phyloP scores from a whole-genome alignment of 257 asterid genomes.

The Solanum bukasovii region DNA sequence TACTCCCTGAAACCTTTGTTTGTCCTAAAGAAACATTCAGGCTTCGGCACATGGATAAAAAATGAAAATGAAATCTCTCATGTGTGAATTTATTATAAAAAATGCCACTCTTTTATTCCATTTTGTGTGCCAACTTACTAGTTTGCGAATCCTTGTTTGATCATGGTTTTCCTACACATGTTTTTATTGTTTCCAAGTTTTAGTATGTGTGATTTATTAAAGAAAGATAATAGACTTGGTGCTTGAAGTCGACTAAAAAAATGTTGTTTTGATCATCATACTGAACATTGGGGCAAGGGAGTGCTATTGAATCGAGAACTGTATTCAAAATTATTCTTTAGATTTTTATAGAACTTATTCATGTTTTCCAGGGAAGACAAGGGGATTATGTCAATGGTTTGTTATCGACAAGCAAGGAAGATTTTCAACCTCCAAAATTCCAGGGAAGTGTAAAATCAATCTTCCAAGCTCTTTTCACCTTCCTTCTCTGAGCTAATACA shows the following conservation, averaged over 20 bases:
- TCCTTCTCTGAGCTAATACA: slow-evolving; percentile 34
- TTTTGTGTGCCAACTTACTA: not conserved
- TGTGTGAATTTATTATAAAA: not conserved
- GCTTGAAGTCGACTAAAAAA: not conserved
- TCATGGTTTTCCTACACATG: not conserved
- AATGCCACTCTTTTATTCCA: not conserved
- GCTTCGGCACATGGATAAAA: not conserved
- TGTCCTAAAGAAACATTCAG: not conserved
- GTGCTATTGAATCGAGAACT: not conserved
- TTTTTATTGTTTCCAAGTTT: not conserved
- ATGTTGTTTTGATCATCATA: not conserved
- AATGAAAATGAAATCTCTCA: not conserved
- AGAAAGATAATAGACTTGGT: not conserved
- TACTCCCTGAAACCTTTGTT: not conserved
- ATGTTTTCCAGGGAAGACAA: slow-evolving; percentile 45
- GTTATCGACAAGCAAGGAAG: slow-evolving; percentile 33
- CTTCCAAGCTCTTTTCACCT: slow-evolving; percentile 70
- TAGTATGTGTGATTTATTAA: not conserved
- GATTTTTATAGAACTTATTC: not conserved
- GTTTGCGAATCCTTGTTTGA: not conserved
- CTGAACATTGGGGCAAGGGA: not conserved
- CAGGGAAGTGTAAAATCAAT: slow-evolving; percentile 55
- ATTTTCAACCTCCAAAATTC: slow-evolving; percentile 13
- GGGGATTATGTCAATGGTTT: slow-evolving; percentile 38
- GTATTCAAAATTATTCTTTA: not conserved